Base-by-base conservation (phyloP, 257 asterid genomes). In the Solanum medicagineum region DNA sequence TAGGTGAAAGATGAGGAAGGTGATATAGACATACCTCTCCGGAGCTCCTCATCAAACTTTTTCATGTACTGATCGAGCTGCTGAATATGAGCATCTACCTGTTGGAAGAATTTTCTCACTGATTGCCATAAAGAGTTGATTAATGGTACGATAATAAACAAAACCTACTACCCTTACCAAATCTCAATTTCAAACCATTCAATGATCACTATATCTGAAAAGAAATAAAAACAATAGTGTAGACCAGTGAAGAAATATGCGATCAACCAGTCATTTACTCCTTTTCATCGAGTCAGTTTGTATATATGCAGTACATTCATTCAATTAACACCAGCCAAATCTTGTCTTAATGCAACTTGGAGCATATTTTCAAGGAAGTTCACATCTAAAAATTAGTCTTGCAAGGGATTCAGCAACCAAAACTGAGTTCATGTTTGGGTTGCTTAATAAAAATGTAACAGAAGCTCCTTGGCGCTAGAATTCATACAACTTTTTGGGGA, bases 41-140 rank as follows among this genome's bases (percentile, higher is more conserved):
- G 91, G 77, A 92, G 95, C 88, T 94, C 98, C 89, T 97, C 98
- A 84, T 95, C 98, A 71, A 92, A 89, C 89, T 92, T 97, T 91
- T 91, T 95, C 90, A 97, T 77, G 85, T 93, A 94, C 86, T 92
- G 98, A 90, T 97, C 99, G 62, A 97, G 98, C 90, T 95, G 99
- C 87, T 95, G 99, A 87, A 97, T 91, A 86, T 95, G 98, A 82
- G 97, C 85, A 88, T 96, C 99, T 26, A 95, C 98, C 98, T 95
- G 89, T 86, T 85, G 70, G 60, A 87, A 77, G 81, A 75, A 84
- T 53, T 20, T 22, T 53, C 40, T 55, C 24, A 66, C 40, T 80
- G 49, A 54, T 36, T 80, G 56, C 36, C 70, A 81, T 8, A 51
- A 51, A 26, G 83, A 51, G 63, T 15, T 26, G 42, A 24, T 51